phyloP scores from a whole-genome alignment of 2,329 filamentous ascomycete genomes.

The Sclerotinia borealis region DNA sequence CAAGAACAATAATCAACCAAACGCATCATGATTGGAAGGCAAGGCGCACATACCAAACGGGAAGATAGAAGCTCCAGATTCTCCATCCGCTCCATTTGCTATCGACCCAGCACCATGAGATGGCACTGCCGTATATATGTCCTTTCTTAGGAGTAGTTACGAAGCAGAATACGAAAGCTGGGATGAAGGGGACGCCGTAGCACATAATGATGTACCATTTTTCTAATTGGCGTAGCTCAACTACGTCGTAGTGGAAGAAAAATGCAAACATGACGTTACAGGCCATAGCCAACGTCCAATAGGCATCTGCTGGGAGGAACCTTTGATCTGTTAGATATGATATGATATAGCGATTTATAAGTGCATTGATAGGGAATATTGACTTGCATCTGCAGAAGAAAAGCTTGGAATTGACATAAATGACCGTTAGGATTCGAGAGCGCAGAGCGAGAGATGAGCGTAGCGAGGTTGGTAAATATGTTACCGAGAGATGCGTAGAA shows the following conservation, averaged over 20 bases:
- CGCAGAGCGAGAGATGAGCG: constrained; percentile 37
- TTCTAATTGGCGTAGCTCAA: constrained; percentile 60
- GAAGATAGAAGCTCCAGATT: constrained; percentile 68
- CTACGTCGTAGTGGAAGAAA: constrained; percentile 64
- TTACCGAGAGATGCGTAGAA: constrained; percentile 55
- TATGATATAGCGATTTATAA: no score
- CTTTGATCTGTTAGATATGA: constrained; percentile 36
- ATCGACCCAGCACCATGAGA: constrained; percentile 76
- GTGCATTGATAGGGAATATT: not conserved
- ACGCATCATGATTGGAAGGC: constrained; percentile 14
- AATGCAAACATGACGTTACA: constrained; percentile 79
- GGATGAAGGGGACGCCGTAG: constrained; percentile 67
- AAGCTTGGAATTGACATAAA: constrained; percentile 64
- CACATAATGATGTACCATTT: constrained; percentile 62
- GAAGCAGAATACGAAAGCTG: constrained; percentile 63
- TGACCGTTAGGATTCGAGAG: constrained; percentile 18
- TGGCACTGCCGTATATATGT: constrained; percentile 67
- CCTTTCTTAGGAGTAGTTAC: constrained; percentile 47
- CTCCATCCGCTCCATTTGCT: constrained; percentile 63
- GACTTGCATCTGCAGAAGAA: constrained; percentile 74
- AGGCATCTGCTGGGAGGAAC: constrained; percentile 71
- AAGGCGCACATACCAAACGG: constrained; percentile 46
- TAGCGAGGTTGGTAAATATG: constrained; percentile 48
- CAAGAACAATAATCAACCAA: not conserved
- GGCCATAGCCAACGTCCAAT: constrained; percentile 78